A percentile compares a stretch with the other conserved stretches of the same genome.
phyloP scores from a whole-genome alignment of 305 asterid genomes.

The Fraxinus paxiana region DNA sequence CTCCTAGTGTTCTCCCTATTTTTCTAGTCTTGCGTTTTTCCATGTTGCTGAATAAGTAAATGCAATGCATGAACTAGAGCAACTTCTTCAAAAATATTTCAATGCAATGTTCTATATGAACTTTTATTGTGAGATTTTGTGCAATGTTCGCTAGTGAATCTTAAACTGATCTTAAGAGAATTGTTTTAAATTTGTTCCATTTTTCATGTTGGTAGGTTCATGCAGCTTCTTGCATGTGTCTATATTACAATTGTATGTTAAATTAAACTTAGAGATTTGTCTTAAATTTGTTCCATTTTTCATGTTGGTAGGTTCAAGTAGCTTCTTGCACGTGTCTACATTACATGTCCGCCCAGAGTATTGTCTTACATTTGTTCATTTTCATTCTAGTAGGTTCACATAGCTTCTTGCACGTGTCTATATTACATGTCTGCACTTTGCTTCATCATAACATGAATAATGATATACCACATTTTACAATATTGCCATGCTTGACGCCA shows the following conservation, averaged over 20 bases:
- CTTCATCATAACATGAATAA: neutral
- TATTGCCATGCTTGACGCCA: neutral
- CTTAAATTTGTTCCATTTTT: neutral
- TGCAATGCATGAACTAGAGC: conserved; percentile 3
- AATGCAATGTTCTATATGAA: neutral
- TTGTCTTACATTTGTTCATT: neutral
- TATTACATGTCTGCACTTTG: neutral
- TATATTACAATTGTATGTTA: neutral
- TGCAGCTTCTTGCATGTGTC: neutral
- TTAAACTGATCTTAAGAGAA: neutral
- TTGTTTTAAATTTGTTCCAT: neutral
- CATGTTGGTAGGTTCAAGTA: neutral
- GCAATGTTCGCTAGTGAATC: neutral
- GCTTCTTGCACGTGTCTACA: neutral
- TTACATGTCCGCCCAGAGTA: neutral
- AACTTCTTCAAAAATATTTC: neutral
- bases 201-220: neutral
- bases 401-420: neutral
- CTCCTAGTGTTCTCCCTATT: neutral
- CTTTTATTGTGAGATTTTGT: neutral
- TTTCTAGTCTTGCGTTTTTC: neutral
- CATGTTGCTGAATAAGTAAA: neutral
- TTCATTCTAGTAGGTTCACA: neutral
- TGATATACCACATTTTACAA: neutral
- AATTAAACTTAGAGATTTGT: neutral